Evolutionary conservation across 495 filamentous ascomycete species (phyloP).

Genomic region (Chaetomium cochliodes): DNA sequence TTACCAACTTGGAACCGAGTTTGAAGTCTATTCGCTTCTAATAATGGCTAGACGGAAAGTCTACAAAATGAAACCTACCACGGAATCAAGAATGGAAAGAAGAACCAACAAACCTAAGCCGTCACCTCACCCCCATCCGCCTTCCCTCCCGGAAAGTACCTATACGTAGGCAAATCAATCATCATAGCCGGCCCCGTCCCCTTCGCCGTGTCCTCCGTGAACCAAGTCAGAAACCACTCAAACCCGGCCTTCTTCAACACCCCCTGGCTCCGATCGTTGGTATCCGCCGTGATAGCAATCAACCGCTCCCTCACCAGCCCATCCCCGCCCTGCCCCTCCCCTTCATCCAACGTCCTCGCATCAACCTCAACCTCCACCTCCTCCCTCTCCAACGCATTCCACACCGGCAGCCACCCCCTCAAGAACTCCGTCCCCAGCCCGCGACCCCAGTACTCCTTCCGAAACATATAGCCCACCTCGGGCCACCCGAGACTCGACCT

Average conservation of each 20-base stretch:
- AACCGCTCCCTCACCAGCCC: conserved; percentile 26
- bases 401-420: conserved; percentile 39
- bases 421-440: conserved; percentile 51
- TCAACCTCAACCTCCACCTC: conserved; percentile 34
- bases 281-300: conserved; percentile 37
- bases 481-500: conserved; percentile 41
- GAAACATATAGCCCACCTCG: conserved; percentile 51
- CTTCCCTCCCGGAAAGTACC: conserved; percentile 23
- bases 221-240: conserved; percentile 31
- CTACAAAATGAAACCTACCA: too few species aligned
- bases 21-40: too few species aligned
- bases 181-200: not conserved
- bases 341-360: conserved; percentile 24
- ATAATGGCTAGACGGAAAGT: too few species aligned
- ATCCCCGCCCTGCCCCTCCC: conserved; percentile 24
- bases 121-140: not conserved
- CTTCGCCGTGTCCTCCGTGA: conserved; percentile 26
- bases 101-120: too few species aligned
- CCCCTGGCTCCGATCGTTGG: conserved; percentile 39
- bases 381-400: conserved; percentile 41
- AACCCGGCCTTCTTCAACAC: conserved; percentile 45
- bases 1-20: too few species aligned
- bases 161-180: conserved; percentile 27
- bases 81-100: too few species aligned
- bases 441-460: conserved; percentile 45